Evolutionary conservation across 192 early-diverging fungal genomes (phyloP).

Genomic region (Linnemannia elongata): DNA sequence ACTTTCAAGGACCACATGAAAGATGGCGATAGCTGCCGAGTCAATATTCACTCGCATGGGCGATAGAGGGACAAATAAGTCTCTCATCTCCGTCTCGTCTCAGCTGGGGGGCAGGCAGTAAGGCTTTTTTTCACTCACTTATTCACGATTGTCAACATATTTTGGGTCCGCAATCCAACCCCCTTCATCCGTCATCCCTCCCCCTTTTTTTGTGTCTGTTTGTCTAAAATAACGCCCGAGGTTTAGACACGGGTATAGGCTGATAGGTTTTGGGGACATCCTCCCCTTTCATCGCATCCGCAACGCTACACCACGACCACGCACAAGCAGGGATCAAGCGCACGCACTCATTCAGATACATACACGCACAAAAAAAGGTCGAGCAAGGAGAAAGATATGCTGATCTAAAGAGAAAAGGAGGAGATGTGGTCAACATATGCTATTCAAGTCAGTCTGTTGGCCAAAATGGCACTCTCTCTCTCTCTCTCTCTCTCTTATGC

Average conservation of each 20-base stretch:
- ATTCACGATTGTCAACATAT: background rate
- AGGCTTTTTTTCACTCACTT: background rate
- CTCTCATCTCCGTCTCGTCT: background rate
- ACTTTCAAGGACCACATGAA: background rate
- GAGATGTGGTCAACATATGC: conserved; percentile 14
- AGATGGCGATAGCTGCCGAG: background rate
- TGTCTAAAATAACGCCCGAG: background rate
- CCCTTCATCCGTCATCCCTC: background rate
- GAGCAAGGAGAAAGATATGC: background rate
- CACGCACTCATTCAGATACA: background rate
- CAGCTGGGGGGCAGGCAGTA: background rate
- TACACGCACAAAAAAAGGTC: background rate
- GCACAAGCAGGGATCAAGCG: background rate
- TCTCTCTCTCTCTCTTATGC: no score
- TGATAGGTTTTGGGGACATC: conserved; percentile 8
- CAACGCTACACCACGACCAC: background rate
- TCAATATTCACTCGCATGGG: background rate
- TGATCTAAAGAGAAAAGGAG: background rate
- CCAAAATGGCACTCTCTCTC: no score
- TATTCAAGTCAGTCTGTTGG: background rate
- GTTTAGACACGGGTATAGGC: conserved; percentile 4
- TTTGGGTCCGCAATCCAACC: no score
- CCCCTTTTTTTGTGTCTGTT: background rate
- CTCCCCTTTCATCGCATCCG: background rate
- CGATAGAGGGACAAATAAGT: background rate